Evolutionary conservation across 2,329 filamentous ascomycete genomes (phyloP).

Genomic region (Botrytis aclada): DNA sequence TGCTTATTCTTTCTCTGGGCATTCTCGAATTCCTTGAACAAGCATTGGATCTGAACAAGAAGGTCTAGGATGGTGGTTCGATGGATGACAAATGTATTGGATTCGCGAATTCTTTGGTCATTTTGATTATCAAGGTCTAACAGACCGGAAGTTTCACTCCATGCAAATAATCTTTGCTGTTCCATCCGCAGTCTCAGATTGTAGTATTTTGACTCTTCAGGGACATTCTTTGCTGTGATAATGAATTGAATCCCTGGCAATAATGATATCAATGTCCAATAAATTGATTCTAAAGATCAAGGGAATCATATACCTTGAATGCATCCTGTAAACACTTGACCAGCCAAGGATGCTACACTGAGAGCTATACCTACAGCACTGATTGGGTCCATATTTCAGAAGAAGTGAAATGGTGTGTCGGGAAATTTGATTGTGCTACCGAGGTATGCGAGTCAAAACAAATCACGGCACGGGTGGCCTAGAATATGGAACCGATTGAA

Average conservation of each 20-base stretch:
- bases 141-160: slow-evolving; percentile 49
- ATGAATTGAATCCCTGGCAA: slow-evolving; percentile 46
- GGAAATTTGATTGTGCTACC: slow-evolving; percentile 19
- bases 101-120: slow-evolving; percentile 44
- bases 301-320: slow-evolving; percentile 41
- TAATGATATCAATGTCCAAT: slow-evolving; percentile 19
- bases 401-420: slow-evolving; percentile 1
- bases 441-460: slow-evolving; percentile 4
- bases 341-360: slow-evolving; percentile 46
- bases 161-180: slow-evolving; percentile 49
- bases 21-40: slow-evolving; percentile 47
- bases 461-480: slow-evolving; percentile 11
- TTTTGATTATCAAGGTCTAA: slow-evolving; percentile 44
- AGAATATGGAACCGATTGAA: slow-evolving; percentile 14
- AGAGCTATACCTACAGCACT: slow-evolving; percentile 33
- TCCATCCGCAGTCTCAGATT: slow-evolving; percentile 50
- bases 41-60: slow-evolving; percentile 46
- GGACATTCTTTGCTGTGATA: slow-evolving; percentile 47
- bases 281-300: slow-evolving; percentile 1
- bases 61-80: slow-evolving; percentile 49
- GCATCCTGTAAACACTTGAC: slow-evolving; percentile 48
- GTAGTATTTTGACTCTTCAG: slow-evolving; percentile 49
- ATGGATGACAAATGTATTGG: slow-evolving; percentile 49
- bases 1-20: slow-evolving; percentile 43
- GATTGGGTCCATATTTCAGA: slow-evolving; percentile 33